These are phyloP conservation scores for Reticulascus tulasneorum DNA, from an alignment of 2,329 filamentous ascomycete genomes.

Conservation along the genomic window DNA sequence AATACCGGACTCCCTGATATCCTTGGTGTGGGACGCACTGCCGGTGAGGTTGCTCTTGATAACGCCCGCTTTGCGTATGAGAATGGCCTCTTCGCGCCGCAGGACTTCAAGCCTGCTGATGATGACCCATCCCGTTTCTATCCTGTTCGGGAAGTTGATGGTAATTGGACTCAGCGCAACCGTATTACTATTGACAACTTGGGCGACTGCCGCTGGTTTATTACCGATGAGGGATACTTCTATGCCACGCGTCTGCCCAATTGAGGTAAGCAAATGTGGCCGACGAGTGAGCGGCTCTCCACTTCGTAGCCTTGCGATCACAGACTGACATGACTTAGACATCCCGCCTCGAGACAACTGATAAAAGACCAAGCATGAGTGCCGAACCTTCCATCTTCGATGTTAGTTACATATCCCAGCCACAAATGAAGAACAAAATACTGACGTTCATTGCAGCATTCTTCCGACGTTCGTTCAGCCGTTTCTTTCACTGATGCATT, in stretches of 20 bases:
- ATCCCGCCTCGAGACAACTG: too few species aligned
- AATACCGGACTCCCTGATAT: conserved; percentile 43
- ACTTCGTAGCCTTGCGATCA: too few species aligned
- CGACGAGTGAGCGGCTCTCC: too few species aligned
- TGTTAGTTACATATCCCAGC: too few species aligned
- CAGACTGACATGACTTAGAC: too few species aligned
- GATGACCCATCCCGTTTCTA: conserved; percentile 58
- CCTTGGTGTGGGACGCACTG: conserved; percentile 48
- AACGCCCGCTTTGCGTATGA: conserved; percentile 45
- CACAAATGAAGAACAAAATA: too few species aligned
- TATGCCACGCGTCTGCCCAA: conserved; percentile 54
- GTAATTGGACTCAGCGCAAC: conserved; percentile 55
- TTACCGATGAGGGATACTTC: conserved; percentile 53
- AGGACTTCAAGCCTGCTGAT: conserved; percentile 61
- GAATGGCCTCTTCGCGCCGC: conserved; percentile 50
- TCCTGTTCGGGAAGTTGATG: conserved; percentile 57
- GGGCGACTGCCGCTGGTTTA: conserved; percentile 55
- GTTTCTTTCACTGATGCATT: too few species aligned
- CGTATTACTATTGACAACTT: conserved; percentile 58
- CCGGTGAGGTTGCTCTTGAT: conserved; percentile 41
- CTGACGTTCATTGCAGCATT: too few species aligned
- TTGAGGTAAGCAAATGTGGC: conserved; percentile 17
- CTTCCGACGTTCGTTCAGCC: too few species aligned
- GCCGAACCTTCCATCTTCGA: too few species aligned
- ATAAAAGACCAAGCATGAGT: too few species aligned